Evolutionary conservation across 208 protist species (phyloP).

Genomic region (Leptomonas seymouri): DNA sequence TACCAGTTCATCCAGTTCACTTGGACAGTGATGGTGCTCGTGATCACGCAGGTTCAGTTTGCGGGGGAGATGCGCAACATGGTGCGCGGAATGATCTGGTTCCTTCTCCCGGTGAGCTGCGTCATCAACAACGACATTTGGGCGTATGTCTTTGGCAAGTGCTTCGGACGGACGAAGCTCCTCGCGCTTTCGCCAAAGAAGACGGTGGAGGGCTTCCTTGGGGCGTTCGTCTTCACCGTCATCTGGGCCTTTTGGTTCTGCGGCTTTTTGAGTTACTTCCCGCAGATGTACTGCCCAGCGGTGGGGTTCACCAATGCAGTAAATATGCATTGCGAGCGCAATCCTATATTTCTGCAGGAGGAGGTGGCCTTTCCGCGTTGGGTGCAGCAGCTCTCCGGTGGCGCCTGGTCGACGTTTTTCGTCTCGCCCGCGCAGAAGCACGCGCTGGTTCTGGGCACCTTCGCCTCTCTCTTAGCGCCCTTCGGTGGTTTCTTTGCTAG

Average conservation of each 20-base stretch:
- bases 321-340: conserved; percentile 55
- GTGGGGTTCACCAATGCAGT: conserved; percentile 65
- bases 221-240: conserved; percentile 90
- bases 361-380: conserved; percentile 57
- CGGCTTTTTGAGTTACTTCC: conserved; percentile 86
- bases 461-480: conserved; percentile 96
- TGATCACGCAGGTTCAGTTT: conserved; percentile 73
- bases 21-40: conserved; percentile 87
- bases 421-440: conserved; percentile 92
- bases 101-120: conserved; percentile 87
- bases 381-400: conserved; percentile 57
- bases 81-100: conserved; percentile 93
- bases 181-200: conserved; percentile 92
- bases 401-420: conserved; percentile 46
- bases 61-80: conserved; percentile 79
- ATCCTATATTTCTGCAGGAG: conserved; percentile 77
- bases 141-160: conserved; percentile 91
- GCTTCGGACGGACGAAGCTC: conserved; percentile 87
- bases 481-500: conserved; percentile 99
- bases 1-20: conserved; percentile 93
- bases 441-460: conserved; percentile 94
- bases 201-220: conserved; percentile 92
- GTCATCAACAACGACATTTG: conserved; percentile 93
- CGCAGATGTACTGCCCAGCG: conserved; percentile 88
- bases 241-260: conserved; percentile 92